phyloP scores from a whole-genome alignment of 495 filamentous ascomycete genomes.

The Daldinia caldariorum region DNA sequence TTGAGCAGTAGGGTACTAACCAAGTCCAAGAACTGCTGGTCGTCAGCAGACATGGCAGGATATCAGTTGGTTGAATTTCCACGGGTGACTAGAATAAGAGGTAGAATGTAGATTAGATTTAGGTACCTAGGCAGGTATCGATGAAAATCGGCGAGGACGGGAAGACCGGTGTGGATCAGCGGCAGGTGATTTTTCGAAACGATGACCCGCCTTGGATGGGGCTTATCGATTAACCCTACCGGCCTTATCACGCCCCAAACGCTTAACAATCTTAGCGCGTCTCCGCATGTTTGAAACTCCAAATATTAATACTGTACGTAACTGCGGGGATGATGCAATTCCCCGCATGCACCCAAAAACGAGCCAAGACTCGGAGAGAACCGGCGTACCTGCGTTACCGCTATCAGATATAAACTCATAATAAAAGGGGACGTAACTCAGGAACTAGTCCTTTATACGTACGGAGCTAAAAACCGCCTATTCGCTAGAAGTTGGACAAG shows the following conservation, averaged over 20 bases:
- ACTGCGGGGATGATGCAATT: conserved; percentile 2
- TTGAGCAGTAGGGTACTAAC: conserved; percentile 51
- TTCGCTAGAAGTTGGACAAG: too few relatives aligned
- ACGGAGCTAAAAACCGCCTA: too few relatives aligned
- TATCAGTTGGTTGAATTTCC: conserved; percentile 12
- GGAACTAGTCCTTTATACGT: too few relatives aligned
- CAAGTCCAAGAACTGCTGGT: conserved; percentile 70
- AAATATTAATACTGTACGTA: neutral
- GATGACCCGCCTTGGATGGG: conserved; percentile 1
- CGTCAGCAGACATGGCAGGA: conserved; percentile 66
- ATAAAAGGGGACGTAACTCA: too few relatives aligned
- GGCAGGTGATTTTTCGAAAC: conserved; percentile 10
- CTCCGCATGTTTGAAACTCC: neutral
- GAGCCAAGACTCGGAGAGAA: neutral
- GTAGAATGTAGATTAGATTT: neutral
- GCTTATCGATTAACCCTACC: neutral
- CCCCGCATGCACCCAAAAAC: neutral
- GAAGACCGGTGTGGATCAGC: conserved; percentile 21
- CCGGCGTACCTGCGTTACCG: too few relatives aligned
- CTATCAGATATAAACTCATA: too few relatives aligned
- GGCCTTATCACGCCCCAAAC: neutral
- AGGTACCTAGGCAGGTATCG: too few relatives aligned
- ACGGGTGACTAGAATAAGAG: neutral
- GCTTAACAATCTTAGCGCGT: neutral
- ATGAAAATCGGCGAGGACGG: conserved; percentile 20